Conservation (phyloP, 192 early-diverging fungal species). For the Backusella liffmaniae region DNA sequence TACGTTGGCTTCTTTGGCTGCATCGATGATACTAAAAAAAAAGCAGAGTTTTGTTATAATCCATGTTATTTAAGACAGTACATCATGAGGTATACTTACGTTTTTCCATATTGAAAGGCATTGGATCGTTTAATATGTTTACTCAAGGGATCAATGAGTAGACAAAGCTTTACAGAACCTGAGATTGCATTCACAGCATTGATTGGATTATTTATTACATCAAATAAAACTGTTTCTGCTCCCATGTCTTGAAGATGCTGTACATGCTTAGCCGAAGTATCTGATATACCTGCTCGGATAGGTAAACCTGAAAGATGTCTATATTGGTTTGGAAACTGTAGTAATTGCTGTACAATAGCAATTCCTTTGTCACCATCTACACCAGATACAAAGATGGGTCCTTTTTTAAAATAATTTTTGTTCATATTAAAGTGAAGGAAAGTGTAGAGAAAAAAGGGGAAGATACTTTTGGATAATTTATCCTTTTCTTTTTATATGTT, state of each 20-base stretch:
- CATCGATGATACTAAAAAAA: constrained; percentile 27
- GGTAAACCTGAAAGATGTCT: constrained; percentile 23
- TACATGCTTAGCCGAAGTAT: constrained; percentile 9
- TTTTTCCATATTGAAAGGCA: constrained; percentile 25
- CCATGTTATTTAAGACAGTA: no score
- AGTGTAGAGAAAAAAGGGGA: background rate
- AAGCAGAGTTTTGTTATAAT: no score
- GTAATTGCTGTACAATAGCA: constrained; percentile 27
- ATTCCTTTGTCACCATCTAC: constrained; percentile 36
- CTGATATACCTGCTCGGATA: constrained; percentile 28
- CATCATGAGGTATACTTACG: constrained; percentile 12
- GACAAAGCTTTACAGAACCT: constrained; percentile 24
- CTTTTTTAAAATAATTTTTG: constrained; percentile 7
- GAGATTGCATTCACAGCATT: constrained; percentile 19
- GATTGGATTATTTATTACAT: constrained; percentile 18
- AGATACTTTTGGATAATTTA: background rate
- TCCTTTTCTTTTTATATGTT: background rate
- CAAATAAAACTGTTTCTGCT: constrained; percentile 20
- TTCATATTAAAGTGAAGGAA: background rate
- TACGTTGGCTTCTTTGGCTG: constrained; percentile 34
- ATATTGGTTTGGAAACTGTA: constrained; percentile 25
- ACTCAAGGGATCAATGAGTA: constrained; percentile 35
- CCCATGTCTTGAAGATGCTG: constrained; percentile 15
- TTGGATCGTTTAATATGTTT: constrained; percentile 31
- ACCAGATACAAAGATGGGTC: constrained; percentile 38